These are phyloP conservation scores for Acanthamoeba healyi DNA, from an alignment of 208 protist genomes.

Conservation along the genomic window DNA sequence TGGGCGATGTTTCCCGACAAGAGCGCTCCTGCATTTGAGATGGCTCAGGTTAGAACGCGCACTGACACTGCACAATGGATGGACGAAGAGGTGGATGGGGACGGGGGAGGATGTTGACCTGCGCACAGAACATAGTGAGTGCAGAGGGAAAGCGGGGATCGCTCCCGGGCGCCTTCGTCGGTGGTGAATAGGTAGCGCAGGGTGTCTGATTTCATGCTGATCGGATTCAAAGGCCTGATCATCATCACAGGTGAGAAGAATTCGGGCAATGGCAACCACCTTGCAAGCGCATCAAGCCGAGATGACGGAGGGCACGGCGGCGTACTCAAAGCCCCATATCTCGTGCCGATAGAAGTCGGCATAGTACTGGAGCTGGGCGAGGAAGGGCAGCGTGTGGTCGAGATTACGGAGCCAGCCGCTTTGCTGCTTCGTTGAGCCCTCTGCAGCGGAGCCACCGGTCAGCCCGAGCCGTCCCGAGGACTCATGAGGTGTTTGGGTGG, in stretches of 20 bases:
- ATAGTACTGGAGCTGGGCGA: conserved; percentile 1
- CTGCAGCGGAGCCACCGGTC: background rate
- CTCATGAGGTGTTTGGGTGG: too few relatives aligned
- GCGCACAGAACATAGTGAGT: background rate
- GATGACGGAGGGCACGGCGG: background rate
- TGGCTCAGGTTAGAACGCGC: background rate
- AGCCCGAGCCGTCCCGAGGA: background rate
- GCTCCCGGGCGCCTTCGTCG: background rate
- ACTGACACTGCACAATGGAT: too few relatives aligned
- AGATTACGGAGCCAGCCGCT: background rate
- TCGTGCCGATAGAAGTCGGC: background rate
- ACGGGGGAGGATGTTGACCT: too few relatives aligned
- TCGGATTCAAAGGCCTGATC: conserved; percentile 25
- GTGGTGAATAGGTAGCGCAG: conserved; percentile 40
- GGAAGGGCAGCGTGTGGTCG: background rate
- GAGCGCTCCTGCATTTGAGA: background rate
- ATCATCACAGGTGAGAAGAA: background rate
- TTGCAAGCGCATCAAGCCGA: too few relatives aligned
- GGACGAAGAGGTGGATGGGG: too few relatives aligned
- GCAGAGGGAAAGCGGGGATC: background rate
- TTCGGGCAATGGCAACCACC: too few relatives aligned
- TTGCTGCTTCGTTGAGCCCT: background rate
- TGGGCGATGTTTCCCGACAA: background rate
- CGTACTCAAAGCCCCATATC: conserved; percentile 20
- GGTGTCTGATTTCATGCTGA: background rate